These are phyloP conservation scores for Penicillium sp. DNA, from an alignment of 2,329 filamentous ascomycete species.

Conservation along the genomic window DNA sequence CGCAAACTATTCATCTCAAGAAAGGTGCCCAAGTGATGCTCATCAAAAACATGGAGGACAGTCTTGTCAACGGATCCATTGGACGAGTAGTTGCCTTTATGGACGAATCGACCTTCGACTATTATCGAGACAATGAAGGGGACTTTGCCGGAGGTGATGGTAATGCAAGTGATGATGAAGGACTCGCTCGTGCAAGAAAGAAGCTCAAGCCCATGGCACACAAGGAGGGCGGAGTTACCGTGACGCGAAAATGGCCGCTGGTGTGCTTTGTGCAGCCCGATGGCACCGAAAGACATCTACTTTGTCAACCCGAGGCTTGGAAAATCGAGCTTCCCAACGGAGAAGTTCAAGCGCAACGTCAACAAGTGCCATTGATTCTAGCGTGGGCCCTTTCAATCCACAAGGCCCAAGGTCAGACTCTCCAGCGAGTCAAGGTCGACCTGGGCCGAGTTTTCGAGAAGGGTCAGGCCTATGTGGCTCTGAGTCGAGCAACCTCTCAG, in stretches of 20 bases:
- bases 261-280: slow-evolving; percentile 81
- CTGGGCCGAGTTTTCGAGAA: slow-evolving; percentile 92
- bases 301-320: slow-evolving; percentile 87
- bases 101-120: slow-evolving; percentile 62
- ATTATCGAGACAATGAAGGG: slow-evolving; percentile 58
- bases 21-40: slow-evolving; percentile 96
- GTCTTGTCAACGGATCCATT: slow-evolving; percentile 88
- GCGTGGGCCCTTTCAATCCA: slow-evolving; percentile 98
- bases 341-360: slow-evolving; percentile 84
- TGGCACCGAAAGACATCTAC: slow-evolving; percentile 70
- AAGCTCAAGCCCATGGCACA: slow-evolving; percentile 57
- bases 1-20: slow-evolving; percentile 75
- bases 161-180: slow-evolving; percentile 46
- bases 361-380: slow-evolving; percentile 81
- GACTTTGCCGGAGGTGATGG: slow-evolving; percentile 52
- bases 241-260: slow-evolving; percentile 68
- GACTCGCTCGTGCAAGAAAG: slow-evolving; percentile 48
- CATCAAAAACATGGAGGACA: slow-evolving; percentile 98
- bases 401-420: slow-evolving; percentile 93
- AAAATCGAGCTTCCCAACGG: slow-evolving; percentile 96
- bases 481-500: slow-evolving; percentile 88
- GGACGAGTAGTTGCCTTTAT: slow-evolving; percentile 83
- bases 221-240: slow-evolving; percentile 48
- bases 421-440: slow-evolving; percentile 92
- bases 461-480: slow-evolving; percentile 93